phyloP scores from a whole-genome alignment of 2,329 filamentous ascomycete species.

The Calonectria multiphialidica region DNA sequence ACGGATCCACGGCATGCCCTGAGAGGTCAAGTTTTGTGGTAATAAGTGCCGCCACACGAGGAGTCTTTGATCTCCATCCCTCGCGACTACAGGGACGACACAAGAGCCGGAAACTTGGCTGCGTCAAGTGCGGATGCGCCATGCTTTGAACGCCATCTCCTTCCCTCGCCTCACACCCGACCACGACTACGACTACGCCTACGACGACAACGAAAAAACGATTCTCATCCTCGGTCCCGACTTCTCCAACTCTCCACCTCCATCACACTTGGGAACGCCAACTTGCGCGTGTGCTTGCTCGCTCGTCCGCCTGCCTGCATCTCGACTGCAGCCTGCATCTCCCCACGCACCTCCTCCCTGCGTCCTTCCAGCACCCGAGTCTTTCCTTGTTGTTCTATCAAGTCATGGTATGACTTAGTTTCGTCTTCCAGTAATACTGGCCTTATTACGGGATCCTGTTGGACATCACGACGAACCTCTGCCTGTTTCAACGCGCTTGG shows the following conservation, averaged over 20 bases:
- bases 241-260: constrained; percentile 24
- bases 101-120: constrained; percentile 30
- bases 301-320: constrained; percentile 19
- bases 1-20: constrained; percentile 43
- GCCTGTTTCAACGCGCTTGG: constrained; percentile 29
- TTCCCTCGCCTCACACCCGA: constrained; percentile 35
- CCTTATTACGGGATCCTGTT: constrained; percentile 42
- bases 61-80: constrained; percentile 31
- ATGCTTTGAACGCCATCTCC: constrained; percentile 43
- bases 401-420: constrained; percentile 46
- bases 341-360: constrained; percentile 30
- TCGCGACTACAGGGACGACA: constrained; percentile 24
- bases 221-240: constrained; percentile 12
- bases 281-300: constrained; percentile 33
- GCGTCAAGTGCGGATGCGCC: constrained; percentile 39
- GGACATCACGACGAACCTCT: constrained; percentile 36
- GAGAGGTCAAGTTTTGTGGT: constrained; percentile 34
- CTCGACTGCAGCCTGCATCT: constrained; percentile 34
- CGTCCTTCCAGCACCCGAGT: constrained; percentile 29
- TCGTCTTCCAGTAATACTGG: constrained; percentile 42
- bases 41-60: constrained; percentile 39
- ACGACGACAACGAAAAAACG: constrained; percentile 31
- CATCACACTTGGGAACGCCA: constrained; percentile 17
- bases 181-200: constrained; percentile 29
- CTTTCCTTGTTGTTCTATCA: constrained; percentile 25